Percentiles rank a stretch among this genome's conserved stretches.
Conservation (phyloP, 768 basidiomycete species). For the Pulveroboletus sp. region DNA sequence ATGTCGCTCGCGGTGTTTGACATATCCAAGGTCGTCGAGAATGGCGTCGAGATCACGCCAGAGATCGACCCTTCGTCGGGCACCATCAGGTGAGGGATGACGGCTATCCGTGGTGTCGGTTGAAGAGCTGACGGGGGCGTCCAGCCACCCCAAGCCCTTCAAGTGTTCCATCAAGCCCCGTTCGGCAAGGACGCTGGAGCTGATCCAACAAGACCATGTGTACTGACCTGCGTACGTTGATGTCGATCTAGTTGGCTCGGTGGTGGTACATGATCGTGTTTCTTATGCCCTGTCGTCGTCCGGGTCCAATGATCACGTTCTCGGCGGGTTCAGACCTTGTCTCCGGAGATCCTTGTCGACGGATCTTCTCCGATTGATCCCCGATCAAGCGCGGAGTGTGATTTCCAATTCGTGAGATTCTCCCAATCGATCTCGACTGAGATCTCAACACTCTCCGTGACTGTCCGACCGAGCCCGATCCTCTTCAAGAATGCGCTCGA, state of each 20-base stretch:
- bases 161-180: conserved; percentile 58
- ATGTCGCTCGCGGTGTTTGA: conserved; percentile 47
- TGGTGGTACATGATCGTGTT: too few species aligned
- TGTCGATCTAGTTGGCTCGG: too few species aligned
- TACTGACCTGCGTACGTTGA: conserved; percentile 7
- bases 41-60: conserved; percentile 47
- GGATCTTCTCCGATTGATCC: too few species aligned
- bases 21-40: conserved; percentile 40
- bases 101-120: too few species aligned
- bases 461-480: conserved; percentile 19
- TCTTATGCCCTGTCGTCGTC: too few species aligned
- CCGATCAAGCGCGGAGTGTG: too few species aligned
- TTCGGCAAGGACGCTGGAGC: conserved; percentile 48
- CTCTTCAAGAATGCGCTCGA: conserved; percentile 44
- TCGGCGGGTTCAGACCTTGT: conserved; percentile 1
- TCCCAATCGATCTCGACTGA: background rate
- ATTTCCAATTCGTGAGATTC: too few species aligned
- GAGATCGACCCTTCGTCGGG: conserved; percentile 55
- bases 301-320: background rate
- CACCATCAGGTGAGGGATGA: conserved; percentile 49
- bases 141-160: conserved; percentile 58
- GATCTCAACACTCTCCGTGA: background rate
- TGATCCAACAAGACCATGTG: conserved; percentile 45
- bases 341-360: too few species aligned
- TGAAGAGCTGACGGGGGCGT: background rate